A percentile compares a stretch with the other conserved stretches of the same genome.
These are phyloP conservation scores for Heliamphora pulchella DNA, from an alignment of 179 eudicot species.

Conservation along the genomic window DNA sequence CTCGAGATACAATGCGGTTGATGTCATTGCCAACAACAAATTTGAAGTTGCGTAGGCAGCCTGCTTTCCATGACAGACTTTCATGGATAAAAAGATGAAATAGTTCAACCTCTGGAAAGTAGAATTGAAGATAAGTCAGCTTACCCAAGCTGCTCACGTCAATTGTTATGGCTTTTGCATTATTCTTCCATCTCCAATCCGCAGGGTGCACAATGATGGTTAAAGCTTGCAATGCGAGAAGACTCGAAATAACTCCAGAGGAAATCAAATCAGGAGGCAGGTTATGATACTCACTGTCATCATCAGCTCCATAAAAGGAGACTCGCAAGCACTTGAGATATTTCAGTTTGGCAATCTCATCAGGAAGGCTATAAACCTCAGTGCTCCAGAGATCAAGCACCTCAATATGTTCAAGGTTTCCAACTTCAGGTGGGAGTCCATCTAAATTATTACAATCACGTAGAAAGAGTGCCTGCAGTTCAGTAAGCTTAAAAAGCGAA, in stretches of 20 bases:
- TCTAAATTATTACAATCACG: constrained; percentile 26
- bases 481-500: constrained; percentile 23
- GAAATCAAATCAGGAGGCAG: constrained; percentile 24
- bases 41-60: constrained; percentile 13
- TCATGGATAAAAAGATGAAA: constrained; percentile 19
- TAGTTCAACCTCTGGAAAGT: constrained; percentile 20
- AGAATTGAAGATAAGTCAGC: constrained; percentile 23
- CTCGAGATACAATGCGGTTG: constrained; percentile 20
- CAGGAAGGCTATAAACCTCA: constrained; percentile 25
- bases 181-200: constrained; percentile 28
- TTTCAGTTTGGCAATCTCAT: constrained; percentile 17
- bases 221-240: constrained; percentile 20
- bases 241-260: constrained; percentile 12
- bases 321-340: constrained; percentile 23
- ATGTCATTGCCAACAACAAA: constrained; percentile 29
- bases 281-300: constrained; percentile 14
- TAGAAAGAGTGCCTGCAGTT: constrained; percentile 25
- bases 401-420: constrained; percentile 21
- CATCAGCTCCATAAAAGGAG: constrained; percentile 26
- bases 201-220: constrained; percentile 22
- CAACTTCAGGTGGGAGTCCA: constrained; percentile 24
- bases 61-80: constrained; percentile 22
- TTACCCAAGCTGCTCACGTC: constrained; percentile 20
- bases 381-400: constrained; percentile 37
- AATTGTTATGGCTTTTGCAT: constrained; percentile 17